A percentile compares a stretch with the other conserved stretches of the same genome.
phyloP scores from a whole-genome alignment of 176 grass and related monocot species.

The Cenchrus americanus region DNA sequence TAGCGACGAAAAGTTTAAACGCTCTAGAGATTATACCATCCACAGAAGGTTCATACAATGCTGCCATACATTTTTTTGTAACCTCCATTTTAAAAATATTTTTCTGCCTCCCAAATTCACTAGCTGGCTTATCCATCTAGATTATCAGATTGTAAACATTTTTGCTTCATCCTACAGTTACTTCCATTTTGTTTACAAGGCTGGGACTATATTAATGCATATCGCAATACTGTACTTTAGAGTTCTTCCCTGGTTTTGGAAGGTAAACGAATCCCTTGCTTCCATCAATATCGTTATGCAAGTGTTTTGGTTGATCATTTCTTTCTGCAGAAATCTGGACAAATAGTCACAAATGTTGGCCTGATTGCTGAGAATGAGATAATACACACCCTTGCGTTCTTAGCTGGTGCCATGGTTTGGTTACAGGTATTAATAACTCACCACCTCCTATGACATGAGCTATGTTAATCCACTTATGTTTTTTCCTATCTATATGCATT shows the following conservation, averaged over 20 bases:
- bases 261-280: slow-evolving; percentile 54
- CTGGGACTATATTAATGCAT: slow-evolving; percentile 80
- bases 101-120: slow-evolving; percentile 11
- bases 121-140: neutral
- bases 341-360: slow-evolving; percentile 60
- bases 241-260: slow-evolving; percentile 95
- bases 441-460: slow-evolving; percentile 7
- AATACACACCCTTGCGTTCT: slow-evolving; percentile 93
- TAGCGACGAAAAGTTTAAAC: slow-evolving; percentile 81
- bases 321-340: slow-evolving; percentile 69
- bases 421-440: slow-evolving; percentile 68
- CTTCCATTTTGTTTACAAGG: slow-evolving; percentile 83
- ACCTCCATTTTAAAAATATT: slow-evolving; percentile 14
- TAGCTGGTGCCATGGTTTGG: slow-evolving; percentile 94
- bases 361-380: slow-evolving; percentile 88
- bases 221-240: slow-evolving; percentile 80
- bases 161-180: slow-evolving; percentile 54
- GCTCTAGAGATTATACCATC: slow-evolving; percentile 88
- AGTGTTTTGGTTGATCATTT: slow-evolving; percentile 30
- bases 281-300: slow-evolving; percentile 15
- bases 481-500: neutral
- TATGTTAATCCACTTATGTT: neutral
- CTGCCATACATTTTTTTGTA: slow-evolving; percentile 17
- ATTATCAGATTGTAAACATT: slow-evolving; percentile 14
- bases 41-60: slow-evolving; percentile 74